Base-by-base conservation (phyloP, 768 basidiomycete species). In the Suillus hirtellus region DNA sequence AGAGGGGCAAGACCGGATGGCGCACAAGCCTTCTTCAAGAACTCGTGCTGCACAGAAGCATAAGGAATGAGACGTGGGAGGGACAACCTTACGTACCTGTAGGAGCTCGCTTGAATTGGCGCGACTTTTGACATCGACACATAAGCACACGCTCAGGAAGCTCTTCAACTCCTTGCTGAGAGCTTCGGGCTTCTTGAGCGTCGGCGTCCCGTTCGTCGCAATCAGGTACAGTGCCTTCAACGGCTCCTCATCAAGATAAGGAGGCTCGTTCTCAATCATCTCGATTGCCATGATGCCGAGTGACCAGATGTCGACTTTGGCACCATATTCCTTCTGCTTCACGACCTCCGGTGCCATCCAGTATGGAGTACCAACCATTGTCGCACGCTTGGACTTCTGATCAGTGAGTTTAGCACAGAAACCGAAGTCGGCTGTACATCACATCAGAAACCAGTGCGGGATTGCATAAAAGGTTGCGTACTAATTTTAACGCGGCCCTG, bases 331-430 rank as follows among this genome's bases (percentile, higher is more conserved):
- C 77, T 96, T 96, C 75, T 95, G 92, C 78, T 95, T 96, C 70
- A 97, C 95, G 60, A 97, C 94, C 75, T 97, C 95, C n/a, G 95
- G 95, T 3, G 95, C 95, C 95, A 97, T 97, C 95, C 95, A 96
- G 77, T 96, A 96, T 1, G 95, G 95, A 12, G 95, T 96, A 40
- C 95, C 95, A 4, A 97, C 95, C 95, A 96, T 96, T n/a, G 95
- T 96, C 37, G 95, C 95, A 60, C 95, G 91, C 77, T 96, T 96
- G 47, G 92, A 95, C 75, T 96, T 97, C 77, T 96, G 93, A 70
- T 96, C 95, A 1, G 95, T 96, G 35, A 98, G 82, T 74, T 96
- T 96, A 63, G 95, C 95, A 67, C 94, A 96, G 81, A 96, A 97
- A 52, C 95, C 95, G 71, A 98, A 98, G 73, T 96, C 95, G 71